These are phyloP conservation scores for Aureobasidium sp. DNA, from an alignment of 2,329 filamentous ascomycete genomes.

Conservation along the genomic window DNA sequence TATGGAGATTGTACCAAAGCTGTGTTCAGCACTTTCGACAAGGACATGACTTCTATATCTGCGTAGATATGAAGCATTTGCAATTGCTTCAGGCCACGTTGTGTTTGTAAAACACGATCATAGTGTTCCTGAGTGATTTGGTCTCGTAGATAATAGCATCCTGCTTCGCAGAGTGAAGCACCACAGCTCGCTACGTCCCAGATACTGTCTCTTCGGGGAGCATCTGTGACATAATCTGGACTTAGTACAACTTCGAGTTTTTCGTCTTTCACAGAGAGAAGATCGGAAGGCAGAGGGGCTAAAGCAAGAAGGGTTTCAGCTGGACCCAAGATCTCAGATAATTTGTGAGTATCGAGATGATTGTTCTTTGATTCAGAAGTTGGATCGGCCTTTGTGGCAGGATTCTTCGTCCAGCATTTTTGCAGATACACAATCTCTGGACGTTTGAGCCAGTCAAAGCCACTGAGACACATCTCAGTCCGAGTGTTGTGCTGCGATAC, in stretches of 20 bases:
- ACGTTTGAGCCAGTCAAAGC: conserved; percentile 20
- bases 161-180: conserved; percentile 11
- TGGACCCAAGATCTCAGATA: conserved; percentile 16
- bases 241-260: background rate
- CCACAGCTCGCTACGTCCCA: conserved; percentile 18
- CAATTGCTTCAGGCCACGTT: conserved; percentile 16
- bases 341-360: conserved; percentile 12
- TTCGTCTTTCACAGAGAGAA: conserved; percentile 7
- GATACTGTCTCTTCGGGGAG: conserved; percentile 10
- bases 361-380: background rate
- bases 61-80: conserved; percentile 18
- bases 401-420: conserved; percentile 17
- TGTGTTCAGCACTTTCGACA: conserved; percentile 11
- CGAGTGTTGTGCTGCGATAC: conserved; percentile 10
- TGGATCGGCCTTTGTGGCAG: background rate
- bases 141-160: conserved; percentile 18
- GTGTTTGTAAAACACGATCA: conserved; percentile 16
- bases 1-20: conserved; percentile 15
- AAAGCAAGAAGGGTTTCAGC: conserved; percentile 14
- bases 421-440: conserved; percentile 18
- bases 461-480: conserved; percentile 19
- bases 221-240: conserved; percentile 14
- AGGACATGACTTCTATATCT: conserved; percentile 17
- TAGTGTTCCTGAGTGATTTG: conserved; percentile 17
- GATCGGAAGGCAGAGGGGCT: conserved; percentile 8